Evolutionary conservation across 2,329 filamentous ascomycete genomes (phyloP), one percentile per base, ranked within the genome.

Genomic region (Colletotrichum sp.): DNA sequence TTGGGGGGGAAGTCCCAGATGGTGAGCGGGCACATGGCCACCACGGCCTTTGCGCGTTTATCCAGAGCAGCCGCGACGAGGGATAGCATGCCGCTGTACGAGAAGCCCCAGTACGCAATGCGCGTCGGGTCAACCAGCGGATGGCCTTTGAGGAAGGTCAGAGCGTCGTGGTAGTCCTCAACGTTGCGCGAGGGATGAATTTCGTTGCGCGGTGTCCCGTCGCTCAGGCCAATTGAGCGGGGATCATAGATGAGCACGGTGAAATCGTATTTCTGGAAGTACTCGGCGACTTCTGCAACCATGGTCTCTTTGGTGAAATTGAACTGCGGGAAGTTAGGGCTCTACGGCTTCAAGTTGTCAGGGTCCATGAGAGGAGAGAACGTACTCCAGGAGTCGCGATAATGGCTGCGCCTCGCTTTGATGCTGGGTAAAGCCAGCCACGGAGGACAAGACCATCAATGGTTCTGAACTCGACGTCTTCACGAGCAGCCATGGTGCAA

Each of bases 91-190:
- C 77, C 82, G 12, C 79, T 78, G 39, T 82, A 80, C 6, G 80
- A 83, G 61, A 78, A 81, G n/a, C 83, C 83, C 81, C 81, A 83
- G 61, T 77, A 72, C 1, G 71, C 79, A n/a, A 83, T 80, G 12
- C 78, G 78, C 2, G 75, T 55, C 1, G 79, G 66, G 52, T 83
- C 80, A 3, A 87, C 82, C 64, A 87, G 83, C 3, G 84, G 84
- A 15, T 85, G 75, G 8, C 86, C 80, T 80, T 87, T 87, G 71
- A 90, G 84, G 28, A 83, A 86, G 6, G 88, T 88, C 74, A 91
- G 85, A 79, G 82, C 82, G 56, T 84, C 83, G 25, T 76, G 78
- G 52, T 77, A 78, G 76, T 83, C 82, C 43, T 79, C 74, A 2
- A 82, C 78, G 52, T 84, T 78, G 61, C 81, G 77, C 22, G 70